Conservation (phyloP, 441 rosid genomes). For the Monsonia emarginata region DNA sequence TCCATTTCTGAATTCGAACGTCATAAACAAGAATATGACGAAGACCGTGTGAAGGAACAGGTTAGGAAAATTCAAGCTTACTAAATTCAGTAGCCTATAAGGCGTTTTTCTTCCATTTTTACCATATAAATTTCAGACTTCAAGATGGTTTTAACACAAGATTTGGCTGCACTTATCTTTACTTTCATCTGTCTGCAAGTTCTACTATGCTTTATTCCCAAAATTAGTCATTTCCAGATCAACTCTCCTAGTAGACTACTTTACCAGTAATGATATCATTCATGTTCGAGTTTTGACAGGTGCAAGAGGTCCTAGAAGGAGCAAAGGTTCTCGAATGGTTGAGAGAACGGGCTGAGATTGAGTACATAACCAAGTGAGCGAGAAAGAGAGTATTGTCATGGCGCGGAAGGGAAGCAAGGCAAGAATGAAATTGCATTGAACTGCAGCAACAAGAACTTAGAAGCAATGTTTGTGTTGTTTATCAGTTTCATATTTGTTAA, state of each 20-base stretch:
- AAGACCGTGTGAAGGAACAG: slow-evolving; percentile 71
- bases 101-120: too few species aligned
- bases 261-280: neutral
- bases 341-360: slow-evolving; percentile 61
- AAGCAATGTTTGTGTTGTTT: neutral
- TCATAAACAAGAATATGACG: slow-evolving; percentile 74
- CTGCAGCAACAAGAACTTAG: too few species aligned
- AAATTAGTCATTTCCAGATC: neutral
- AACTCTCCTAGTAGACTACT: neutral
- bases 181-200: too few species aligned
- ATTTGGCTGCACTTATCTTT: too few species aligned
- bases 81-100: too few species aligned
- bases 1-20: slow-evolving; percentile 71
- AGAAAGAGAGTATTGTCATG: neutral
- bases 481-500: neutral
- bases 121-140: neutral
- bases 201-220: too few species aligned
- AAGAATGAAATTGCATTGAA: neutral
- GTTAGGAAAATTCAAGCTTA: slow-evolving; percentile 25
- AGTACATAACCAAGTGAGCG: slow-evolving; percentile 47
- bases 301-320: slow-evolving; percentile 81
- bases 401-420: neutral
- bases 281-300: slow-evolving; percentile 30
- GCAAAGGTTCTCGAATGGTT: slow-evolving; percentile 95
- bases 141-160: neutral